Conservation (phyloP, 1,139 yeast genomes). For the Sugiyamaella grinbergsii region DNA sequence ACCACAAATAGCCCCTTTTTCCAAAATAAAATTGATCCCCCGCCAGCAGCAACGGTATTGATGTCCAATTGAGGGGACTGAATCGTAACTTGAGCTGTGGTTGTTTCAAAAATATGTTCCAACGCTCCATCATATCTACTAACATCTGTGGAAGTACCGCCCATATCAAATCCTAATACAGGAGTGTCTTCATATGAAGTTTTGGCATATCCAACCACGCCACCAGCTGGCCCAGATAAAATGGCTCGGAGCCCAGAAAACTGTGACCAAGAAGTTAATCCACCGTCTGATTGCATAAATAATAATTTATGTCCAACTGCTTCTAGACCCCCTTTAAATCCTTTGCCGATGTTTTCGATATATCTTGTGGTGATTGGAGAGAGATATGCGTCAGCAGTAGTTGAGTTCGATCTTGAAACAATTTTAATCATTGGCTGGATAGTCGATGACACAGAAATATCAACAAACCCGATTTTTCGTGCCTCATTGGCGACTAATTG, state of each 20-base stretch:
- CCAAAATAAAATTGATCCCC: conserved; percentile 56
- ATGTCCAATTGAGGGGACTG: conserved; percentile 61
- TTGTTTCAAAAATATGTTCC: conserved; percentile 57
- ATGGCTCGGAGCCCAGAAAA: conserved; percentile 56
- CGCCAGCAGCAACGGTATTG: conserved; percentile 63
- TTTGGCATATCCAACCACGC: conserved; percentile 58
- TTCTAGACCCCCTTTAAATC: conserved; percentile 56
- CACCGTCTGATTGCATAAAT: conserved; percentile 65
- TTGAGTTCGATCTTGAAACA: conserved; percentile 69
- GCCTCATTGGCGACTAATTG: conserved; percentile 59
- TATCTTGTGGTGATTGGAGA: conserved; percentile 72
- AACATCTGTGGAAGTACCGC: conserved; percentile 63
- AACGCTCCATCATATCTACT: conserved; percentile 52
- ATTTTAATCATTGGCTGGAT: conserved; percentile 74
- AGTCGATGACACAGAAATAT: conserved; percentile 64
- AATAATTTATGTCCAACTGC: conserved; percentile 49
- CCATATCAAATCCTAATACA: conserved; percentile 61
- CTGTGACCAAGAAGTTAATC: conserved; percentile 51
- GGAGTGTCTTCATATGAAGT: conserved; percentile 46
- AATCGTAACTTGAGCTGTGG: conserved; percentile 57
- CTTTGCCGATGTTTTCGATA: conserved; percentile 60
- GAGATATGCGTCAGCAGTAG: conserved; percentile 75
- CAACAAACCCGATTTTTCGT: conserved; percentile 57
- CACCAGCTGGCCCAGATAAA: conserved; percentile 62
- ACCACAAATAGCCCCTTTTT: conserved; percentile 55